A percentile compares a stretch with the other conserved stretches of the same genome.
Conservation (phyloP, 495 filamentous ascomycete genomes). For the Xylaria castorea region DNA sequence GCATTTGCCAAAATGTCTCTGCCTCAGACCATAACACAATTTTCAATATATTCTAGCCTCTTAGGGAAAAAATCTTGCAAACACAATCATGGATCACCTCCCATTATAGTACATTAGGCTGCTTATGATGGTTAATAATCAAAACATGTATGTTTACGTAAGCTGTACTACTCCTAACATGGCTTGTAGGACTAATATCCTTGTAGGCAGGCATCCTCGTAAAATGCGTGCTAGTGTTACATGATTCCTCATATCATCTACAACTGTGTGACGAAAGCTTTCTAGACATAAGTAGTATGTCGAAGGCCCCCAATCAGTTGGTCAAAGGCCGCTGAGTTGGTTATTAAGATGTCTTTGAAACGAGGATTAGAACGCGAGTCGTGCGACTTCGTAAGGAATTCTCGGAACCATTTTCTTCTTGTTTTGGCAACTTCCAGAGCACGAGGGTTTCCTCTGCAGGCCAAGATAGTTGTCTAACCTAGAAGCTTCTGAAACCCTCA, state of each 20-base stretch:
- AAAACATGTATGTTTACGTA: not conserved
- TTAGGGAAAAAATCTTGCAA: not conserved
- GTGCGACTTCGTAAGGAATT: constrained; percentile 22
- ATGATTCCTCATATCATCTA: not conserved
- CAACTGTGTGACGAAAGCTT: constrained; percentile 1
- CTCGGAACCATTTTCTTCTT: too few relatives aligned
- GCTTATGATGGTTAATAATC: not conserved
- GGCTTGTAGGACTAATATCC: not conserved
- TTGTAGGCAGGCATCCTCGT: not conserved
- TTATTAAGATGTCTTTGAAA: constrained; percentile 11
- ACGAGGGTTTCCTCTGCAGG: too few relatives aligned
- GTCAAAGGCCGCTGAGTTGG: too few relatives aligned
- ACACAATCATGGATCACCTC: not conserved
- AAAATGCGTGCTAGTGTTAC: not conserved
- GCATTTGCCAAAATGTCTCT: not conserved
- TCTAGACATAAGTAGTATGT: not conserved
- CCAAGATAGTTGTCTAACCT: too few relatives aligned
- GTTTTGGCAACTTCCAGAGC: too few relatives aligned
- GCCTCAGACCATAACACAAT: not conserved
- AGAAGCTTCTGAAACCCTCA: too few relatives aligned
- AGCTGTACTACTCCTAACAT: too few relatives aligned
- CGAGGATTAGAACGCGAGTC: constrained; percentile 22
- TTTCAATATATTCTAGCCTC: not conserved
- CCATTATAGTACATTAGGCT: too few relatives aligned
- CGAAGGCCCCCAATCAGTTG: not conserved